Conservation (phyloP, 2,329 filamentous ascomycete species). For the Endoconidiophora laricicola region DNA sequence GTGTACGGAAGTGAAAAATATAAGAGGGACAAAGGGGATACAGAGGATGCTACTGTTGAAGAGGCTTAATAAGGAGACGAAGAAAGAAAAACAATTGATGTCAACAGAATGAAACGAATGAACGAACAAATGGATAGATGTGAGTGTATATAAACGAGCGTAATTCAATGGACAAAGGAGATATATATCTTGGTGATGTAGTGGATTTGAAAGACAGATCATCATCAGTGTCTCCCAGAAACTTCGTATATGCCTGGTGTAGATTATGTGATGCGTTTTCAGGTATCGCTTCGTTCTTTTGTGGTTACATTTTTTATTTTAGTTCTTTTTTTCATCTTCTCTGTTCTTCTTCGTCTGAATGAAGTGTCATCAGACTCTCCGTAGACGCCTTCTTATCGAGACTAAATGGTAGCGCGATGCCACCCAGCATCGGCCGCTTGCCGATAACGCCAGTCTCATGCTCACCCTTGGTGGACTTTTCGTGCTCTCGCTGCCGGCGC, state of each 20-base stretch:
- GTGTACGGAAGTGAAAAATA: background rate
- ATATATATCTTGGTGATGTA: too few species aligned
- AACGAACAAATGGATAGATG: background rate
- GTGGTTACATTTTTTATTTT: background rate
- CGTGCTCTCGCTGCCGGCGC: conserved; percentile 5
- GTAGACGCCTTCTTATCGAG: conserved; percentile 46
- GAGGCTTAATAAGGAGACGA: background rate
- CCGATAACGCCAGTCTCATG: conserved; percentile 35
- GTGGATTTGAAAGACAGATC: too few species aligned
- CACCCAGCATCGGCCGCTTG: conserved; percentile 49
- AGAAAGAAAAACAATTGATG: background rate
- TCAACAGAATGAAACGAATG: background rate
- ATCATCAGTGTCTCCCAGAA: too few species aligned
- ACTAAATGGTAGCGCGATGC: conserved; percentile 58
- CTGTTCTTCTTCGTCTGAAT: conserved; percentile 23
- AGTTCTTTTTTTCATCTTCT: conserved; percentile 9
- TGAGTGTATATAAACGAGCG: background rate
- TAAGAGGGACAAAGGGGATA: background rate
- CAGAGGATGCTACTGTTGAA: too few species aligned
- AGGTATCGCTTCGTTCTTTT: conserved; percentile 9
- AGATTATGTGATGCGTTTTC: too few species aligned
- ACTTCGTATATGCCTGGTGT: too few species aligned
- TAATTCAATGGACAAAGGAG: too few species aligned
- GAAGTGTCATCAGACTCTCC: conserved; percentile 54
- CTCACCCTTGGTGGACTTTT: conserved; percentile 20